A percentile compares a stretch with the other conserved stretches of the same genome.
Evolutionary conservation across 2,329 filamentous ascomycete genomes (phyloP).

Genomic region (Emmonsia crescens): DNA sequence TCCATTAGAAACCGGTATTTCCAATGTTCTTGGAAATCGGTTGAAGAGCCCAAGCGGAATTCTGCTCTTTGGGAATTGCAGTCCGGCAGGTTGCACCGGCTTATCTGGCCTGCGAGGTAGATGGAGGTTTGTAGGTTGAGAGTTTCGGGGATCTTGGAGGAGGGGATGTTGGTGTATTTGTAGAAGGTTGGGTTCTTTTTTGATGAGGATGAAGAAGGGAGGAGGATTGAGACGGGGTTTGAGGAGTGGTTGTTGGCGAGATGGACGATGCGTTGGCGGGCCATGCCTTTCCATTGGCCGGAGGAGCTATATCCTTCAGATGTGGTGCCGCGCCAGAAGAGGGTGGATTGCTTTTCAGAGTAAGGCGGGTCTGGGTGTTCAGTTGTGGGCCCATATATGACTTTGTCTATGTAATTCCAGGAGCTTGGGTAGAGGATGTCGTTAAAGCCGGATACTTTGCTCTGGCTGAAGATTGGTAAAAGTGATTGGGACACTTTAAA

Average conservation of each 20-base stretch:
- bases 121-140: constrained; percentile 48
- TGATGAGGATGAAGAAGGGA: constrained; percentile 34
- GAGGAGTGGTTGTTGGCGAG: constrained; percentile 46
- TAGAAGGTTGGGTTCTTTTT: constrained; percentile 31
- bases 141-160: constrained; percentile 27
- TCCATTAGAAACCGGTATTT: constrained; percentile 61
- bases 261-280: constrained; percentile 60
- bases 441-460: constrained; percentile 59
- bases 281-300: constrained; percentile 56
- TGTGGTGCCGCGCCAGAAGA: constrained; percentile 68
- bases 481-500: constrained; percentile 54
- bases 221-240: constrained; percentile 43
- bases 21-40: constrained; percentile 49
- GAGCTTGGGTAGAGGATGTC: constrained; percentile 64
- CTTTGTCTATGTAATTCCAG: constrained; percentile 52
- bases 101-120: constrained; percentile 48
- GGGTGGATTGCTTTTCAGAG: constrained; percentile 48
- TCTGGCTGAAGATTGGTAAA: constrained; percentile 64
- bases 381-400: constrained; percentile 41
- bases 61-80: constrained; percentile 45
- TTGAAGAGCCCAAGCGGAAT: constrained; percentile 36
- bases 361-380: constrained; percentile 46
- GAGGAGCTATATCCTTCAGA: constrained; percentile 43
- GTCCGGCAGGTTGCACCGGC: constrained; percentile 44
- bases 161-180: constrained; percentile 44